phyloP scores from a whole-genome alignment of 345 rosid genomes.

The Dipteronia dyeriana region DNA sequence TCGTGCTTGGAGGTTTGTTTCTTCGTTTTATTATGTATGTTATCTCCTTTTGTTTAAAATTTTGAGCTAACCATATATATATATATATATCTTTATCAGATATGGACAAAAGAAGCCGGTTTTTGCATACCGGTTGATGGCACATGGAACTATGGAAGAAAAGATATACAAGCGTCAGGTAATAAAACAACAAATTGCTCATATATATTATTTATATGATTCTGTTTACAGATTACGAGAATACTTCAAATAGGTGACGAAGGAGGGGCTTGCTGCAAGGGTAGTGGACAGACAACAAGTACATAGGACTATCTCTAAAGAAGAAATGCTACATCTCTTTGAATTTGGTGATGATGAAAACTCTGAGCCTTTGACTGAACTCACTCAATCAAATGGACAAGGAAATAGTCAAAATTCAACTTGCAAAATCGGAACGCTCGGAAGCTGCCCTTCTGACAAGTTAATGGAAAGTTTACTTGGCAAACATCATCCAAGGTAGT shows the following conservation, averaged over 20 bases:
- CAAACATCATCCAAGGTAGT: conserved; percentile 77
- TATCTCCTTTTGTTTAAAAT: neutral
- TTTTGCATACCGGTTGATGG: conserved; percentile 94
- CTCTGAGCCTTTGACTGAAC: conserved; percentile 52
- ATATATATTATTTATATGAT: neutral
- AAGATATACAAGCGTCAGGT: conserved; percentile 99
- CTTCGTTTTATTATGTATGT: neutral
- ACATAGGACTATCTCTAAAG: conserved; percentile 91
- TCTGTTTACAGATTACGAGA: conserved; percentile 24
- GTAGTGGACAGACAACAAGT: conserved; percentile 99
- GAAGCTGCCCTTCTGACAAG: conserved; percentile 80
- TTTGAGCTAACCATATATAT: conserved; percentile 15
- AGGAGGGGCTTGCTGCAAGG: conserved; percentile 99
- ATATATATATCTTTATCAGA: conserved; percentile 34
- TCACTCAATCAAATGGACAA: conserved; percentile 40
- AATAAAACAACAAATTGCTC: conserved; percentile 23
- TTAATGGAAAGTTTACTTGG: conserved; percentile 81
- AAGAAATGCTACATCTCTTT: conserved; percentile 98
- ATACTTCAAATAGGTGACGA: conserved; percentile 72
- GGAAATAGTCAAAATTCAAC: conserved; percentile 29
- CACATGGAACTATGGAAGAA: conserved; percentile 98
- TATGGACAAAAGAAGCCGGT: conserved; percentile 99
- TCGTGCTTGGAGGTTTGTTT: conserved; percentile 94
- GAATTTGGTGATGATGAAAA: conserved; percentile 95
- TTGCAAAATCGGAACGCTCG: conserved; percentile 40